Base-by-base conservation (phyloP, 139 green algal genomes). In the Desmodesmus armatus region DNA sequence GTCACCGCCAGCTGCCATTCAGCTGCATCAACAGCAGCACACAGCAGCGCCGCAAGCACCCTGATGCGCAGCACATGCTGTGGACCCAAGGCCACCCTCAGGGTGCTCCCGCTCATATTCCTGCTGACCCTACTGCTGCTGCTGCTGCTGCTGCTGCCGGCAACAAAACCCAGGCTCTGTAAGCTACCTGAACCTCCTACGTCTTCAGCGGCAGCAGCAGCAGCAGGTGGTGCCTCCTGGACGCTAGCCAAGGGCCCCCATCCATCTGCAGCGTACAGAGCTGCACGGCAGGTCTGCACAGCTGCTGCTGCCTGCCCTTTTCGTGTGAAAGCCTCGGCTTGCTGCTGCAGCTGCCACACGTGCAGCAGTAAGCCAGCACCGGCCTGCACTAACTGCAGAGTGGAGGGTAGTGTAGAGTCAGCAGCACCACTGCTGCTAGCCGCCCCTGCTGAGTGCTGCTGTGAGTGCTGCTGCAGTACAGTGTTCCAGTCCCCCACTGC, bases 1-100 rank as follows among this genome's bases (percentile, higher is more conserved):
- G 51, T 27, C 37, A 94, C 84, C 3, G 89, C 91, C 23, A 84
- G 3, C 5, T 69, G 2, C 92, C 93, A 95, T 1, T 35, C 53
- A 29, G 80, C 88, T 0, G 55, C 37, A 3, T 90, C 87, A 0
- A 95, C 63, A 0, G 84, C 80, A 15, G 88, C 85, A 13, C 90
- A 87, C 43, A 93, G 51, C 55, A 91, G 41, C 17, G 77, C 85
- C 2, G 87, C 80, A 23, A 71, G 55, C 55, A 95, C 44, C 6
- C 88, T 82, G 44, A 87, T 35, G 31, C 82, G 76, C 78, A 92
- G 80, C 3, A 91, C 67, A 43, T 94, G 87, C 2, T 51, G 51
- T 2, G 80, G 71, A 0, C 87, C 87, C 13, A 88, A 66, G 1
- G 37, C 29, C 11, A 87, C 3, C 33, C 51, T 81, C n/a, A 4